Conservation (phyloP, 306 rosid genomes). For the Urtica urens region DNA sequence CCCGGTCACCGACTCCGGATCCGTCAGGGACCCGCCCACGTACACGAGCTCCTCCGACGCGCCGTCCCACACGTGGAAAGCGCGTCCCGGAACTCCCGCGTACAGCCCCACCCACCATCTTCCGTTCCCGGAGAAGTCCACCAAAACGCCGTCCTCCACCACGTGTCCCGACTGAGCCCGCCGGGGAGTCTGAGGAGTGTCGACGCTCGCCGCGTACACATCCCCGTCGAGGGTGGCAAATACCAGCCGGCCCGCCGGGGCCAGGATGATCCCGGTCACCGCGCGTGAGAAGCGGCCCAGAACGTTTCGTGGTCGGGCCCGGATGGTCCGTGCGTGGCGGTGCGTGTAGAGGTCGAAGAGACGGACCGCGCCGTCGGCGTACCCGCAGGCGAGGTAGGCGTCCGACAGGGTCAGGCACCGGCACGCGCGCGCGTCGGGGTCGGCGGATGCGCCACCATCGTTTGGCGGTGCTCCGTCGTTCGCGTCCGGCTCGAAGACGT, state of each 20-base stretch:
- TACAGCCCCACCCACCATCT: slow-evolving; percentile 75
- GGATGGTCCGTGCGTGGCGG: slow-evolving; percentile 36
- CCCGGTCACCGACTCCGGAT: slow-evolving; percentile 53
- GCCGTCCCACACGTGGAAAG: slow-evolving; percentile 67
- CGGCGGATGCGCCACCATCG: too few relatives aligned
- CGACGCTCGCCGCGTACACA: slow-evolving; percentile 29
- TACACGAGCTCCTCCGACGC: slow-evolving; percentile 24
- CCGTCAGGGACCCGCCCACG: slow-evolving; percentile 53
- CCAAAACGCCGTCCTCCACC: slow-evolving; percentile 47
- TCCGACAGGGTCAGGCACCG: slow-evolving; percentile 72
- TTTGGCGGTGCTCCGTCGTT: slow-evolving; percentile 27
- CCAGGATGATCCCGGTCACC: slow-evolving; percentile 47
- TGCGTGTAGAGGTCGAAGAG: slow-evolving; percentile 40
- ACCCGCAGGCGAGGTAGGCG: slow-evolving; percentile 60
- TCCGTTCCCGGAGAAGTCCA: slow-evolving; percentile 47
- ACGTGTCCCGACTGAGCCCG: slow-evolving; percentile 32
- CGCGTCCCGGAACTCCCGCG: slow-evolving; percentile 55
- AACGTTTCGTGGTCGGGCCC: slow-evolving; percentile 22
- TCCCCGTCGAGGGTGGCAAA: slow-evolving; percentile 63
- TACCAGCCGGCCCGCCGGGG: background rate
- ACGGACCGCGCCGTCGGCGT: slow-evolving; percentile 66
- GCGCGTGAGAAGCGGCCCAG: slow-evolving; percentile 56
- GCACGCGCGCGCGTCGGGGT: slow-evolving; percentile 29
- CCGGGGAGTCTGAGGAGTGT: background rate
- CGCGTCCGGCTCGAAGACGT: slow-evolving; percentile 31